Evolutionary conservation across 1,139 yeast genomes (phyloP).

Genomic region (Blastobotrys petasosporus): DNA sequence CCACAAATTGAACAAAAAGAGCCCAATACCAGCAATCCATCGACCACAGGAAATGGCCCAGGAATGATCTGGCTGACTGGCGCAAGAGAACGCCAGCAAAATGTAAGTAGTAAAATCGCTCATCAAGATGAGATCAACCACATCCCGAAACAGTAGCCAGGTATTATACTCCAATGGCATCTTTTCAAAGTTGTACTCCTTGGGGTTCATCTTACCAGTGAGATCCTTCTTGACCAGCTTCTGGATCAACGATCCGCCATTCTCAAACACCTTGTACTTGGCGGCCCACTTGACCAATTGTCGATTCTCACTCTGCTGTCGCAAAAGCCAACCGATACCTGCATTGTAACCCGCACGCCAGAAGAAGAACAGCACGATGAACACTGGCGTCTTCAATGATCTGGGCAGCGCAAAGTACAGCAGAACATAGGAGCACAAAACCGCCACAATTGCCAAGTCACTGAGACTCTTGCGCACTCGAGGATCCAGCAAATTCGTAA

Average conservation of each 20-base stretch:
- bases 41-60: conserved; percentile 33
- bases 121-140: conserved; percentile 80
- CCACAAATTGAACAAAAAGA: conserved; percentile 74
- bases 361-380: conserved; percentile 53
- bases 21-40: conserved; percentile 39
- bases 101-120: conserved; percentile 77
- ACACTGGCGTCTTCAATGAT: conserved; percentile 40
- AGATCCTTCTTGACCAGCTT: conserved; percentile 45
- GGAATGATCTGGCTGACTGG: conserved; percentile 40
- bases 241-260: conserved; percentile 36
- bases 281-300: conserved; percentile 53
- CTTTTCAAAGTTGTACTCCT: conserved; percentile 42
- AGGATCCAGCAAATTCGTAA: conserved; percentile 75
- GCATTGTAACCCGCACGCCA: conserved; percentile 77
- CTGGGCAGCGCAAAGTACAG: conserved; percentile 40
- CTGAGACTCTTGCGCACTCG: conserved; percentile 60
- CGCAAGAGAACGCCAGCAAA: conserved; percentile 60
- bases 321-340: conserved; percentile 70
- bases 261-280: conserved; percentile 43
- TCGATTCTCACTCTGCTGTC: conserved; percentile 59
- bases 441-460: conserved; percentile 53
- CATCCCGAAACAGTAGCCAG: conserved; percentile 74
- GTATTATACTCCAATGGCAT: conserved; percentile 75
- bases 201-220: conserved; percentile 48
- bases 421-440: conserved; percentile 47